phyloP scores from a whole-genome alignment of 768 basidiomycete species.

The Boletellus ananas region DNA sequence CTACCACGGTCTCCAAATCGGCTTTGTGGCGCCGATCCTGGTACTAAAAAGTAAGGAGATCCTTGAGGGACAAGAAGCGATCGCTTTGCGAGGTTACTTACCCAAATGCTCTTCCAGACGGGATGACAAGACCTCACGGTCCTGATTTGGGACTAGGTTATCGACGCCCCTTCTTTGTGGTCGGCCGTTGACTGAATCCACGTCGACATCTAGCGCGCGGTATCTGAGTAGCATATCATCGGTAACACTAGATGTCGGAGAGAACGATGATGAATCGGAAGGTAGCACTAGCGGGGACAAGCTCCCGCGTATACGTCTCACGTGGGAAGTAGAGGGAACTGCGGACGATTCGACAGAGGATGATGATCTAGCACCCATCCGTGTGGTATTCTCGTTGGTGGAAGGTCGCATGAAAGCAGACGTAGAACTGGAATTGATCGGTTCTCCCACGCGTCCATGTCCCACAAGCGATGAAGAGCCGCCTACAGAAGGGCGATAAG shows the following conservation, averaged over 20 bases:
- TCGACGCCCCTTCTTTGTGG: conserved; percentile 7
- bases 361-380: conserved; percentile 8
- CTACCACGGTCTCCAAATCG: conserved; percentile 14
- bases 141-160: conserved; percentile 2
- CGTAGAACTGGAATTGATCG: conserved; percentile 2
- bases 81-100: conserved; percentile 11
- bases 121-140: conserved; percentile 3
- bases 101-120: conserved; percentile 4
- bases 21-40: conserved; percentile 3
- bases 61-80: not conserved
- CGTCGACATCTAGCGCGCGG: conserved; percentile 1
- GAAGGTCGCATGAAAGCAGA: conserved; percentile 20
- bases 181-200: conserved; percentile 1
- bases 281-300: conserved; percentile 25
- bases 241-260: conserved; percentile 9
- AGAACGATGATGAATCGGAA: conserved; percentile 12
- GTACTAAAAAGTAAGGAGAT: not conserved
- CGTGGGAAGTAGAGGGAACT: conserved; percentile 5
- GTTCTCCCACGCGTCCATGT: conserved; percentile 17
- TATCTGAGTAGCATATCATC: conserved; percentile 20
- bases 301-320: conserved; percentile 19
- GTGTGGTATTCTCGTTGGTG: conserved; percentile 10
- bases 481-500: conserved; percentile 20
- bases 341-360: conserved; percentile 8
- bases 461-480: conserved; percentile 12